Conservation (phyloP, 75 land plant genomes). For the Selaginella tamariscina region DNA sequence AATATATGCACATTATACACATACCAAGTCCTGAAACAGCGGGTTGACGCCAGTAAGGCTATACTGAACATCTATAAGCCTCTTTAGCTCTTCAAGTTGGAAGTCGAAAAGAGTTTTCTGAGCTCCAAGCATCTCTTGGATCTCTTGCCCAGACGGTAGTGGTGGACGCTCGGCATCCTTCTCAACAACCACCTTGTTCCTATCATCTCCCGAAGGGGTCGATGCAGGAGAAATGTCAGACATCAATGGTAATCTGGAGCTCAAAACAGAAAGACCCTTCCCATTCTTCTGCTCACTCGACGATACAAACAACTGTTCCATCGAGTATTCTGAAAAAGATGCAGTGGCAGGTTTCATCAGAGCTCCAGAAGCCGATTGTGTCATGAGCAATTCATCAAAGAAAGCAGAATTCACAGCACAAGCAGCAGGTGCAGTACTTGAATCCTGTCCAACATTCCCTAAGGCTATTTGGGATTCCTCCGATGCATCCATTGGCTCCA, state of each 20-base stretch:
- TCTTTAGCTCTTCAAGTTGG: constrained; percentile 70
- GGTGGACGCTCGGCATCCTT: background rate
- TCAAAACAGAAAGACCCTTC: background rate
- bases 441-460: background rate
- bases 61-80: constrained; percentile 53
- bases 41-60: constrained; percentile 85
- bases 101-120: constrained; percentile 47
- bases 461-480: background rate
- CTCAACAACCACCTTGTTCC: background rate
- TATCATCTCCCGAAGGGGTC: background rate
- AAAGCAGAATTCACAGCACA: background rate
- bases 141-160: constrained; percentile 18
- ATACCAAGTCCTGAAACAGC: constrained; percentile 83
- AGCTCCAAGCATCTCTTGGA: constrained; percentile 38
- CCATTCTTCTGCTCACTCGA: background rate
- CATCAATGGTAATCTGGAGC: background rate
- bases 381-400: too few species aligned
- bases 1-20: background rate
- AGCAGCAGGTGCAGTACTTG: background rate
- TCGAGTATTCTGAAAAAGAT: too few species aligned
- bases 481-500: background rate
- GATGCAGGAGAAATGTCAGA: background rate
- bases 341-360: too few species aligned
- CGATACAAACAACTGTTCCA: background rate
- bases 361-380: background rate